Percentiles rank a stretch among this genome's conserved stretches.
These are phyloP conservation scores for Viridothelium virens DNA, from an alignment of 495 filamentous ascomycete species.

Conservation along the genomic window DNA sequence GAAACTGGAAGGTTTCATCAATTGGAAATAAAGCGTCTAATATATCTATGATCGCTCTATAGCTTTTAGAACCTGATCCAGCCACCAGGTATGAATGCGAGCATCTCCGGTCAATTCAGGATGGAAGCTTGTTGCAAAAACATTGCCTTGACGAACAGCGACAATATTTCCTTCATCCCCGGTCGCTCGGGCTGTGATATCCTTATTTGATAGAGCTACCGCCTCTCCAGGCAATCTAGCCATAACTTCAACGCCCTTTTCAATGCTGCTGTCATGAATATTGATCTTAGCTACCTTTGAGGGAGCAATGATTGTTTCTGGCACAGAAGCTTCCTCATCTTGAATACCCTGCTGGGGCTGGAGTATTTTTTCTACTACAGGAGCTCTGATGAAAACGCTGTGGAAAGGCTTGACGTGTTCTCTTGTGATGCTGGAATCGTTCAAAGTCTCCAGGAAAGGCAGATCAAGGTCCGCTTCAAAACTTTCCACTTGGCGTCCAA, in stretches of 20 bases:
- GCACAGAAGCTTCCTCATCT: constrained; percentile 35
- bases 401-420: constrained; percentile 49
- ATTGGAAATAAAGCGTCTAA: neutral
- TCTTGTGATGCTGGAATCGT: constrained; percentile 23
- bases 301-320: constrained; percentile 62
- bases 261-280: constrained; percentile 14
- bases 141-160: constrained; percentile 85
- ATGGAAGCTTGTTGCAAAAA: constrained; percentile 95
- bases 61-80: constrained; percentile 55
- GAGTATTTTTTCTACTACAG: constrained; percentile 80
- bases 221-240: constrained; percentile 45
- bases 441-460: constrained; percentile 51
- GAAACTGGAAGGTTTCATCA: neutral
- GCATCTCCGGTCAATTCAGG: constrained; percentile 86
- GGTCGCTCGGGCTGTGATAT: constrained; percentile 41
- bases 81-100: constrained; percentile 92
- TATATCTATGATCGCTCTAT: constrained; percentile 7
- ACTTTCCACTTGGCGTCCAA: constrained; percentile 87
- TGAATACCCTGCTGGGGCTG: constrained; percentile 30
- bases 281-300: constrained; percentile 33
- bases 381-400: constrained; percentile 88
- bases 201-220: constrained; percentile 32
- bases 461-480: constrained; percentile 74
- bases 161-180: constrained; percentile 72
- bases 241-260: constrained; percentile 49